A percentile compares a stretch with the other conserved stretches of the same genome.
Conservation (phyloP, 2,329 filamentous ascomycete species). For the Penicillium sp. region DNA sequence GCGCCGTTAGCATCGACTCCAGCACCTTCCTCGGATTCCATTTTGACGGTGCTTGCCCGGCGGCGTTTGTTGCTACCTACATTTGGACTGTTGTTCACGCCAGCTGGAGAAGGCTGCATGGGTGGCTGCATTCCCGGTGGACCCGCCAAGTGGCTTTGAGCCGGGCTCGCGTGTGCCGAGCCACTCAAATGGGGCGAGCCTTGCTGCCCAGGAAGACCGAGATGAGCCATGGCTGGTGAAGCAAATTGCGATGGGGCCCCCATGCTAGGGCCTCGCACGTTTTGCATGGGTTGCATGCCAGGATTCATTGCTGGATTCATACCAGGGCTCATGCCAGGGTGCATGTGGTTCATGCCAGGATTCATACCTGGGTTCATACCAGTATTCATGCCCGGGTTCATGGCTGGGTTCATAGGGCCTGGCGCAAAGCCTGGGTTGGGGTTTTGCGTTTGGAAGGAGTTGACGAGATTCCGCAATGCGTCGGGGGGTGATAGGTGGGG, state of each 20-base stretch:
- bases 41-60: slow-evolving; percentile 60
- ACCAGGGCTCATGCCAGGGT: not conserved
- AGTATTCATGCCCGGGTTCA: not conserved
- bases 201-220: slow-evolving; percentile 50
- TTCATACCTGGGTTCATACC: not conserved
- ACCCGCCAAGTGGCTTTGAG: slow-evolving; percentile 48
- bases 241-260: slow-evolving; percentile 55
- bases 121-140: slow-evolving; percentile 59
- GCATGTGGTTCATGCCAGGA: slow-evolving; percentile 23
- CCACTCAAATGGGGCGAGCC: slow-evolving; percentile 56
- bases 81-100: slow-evolving; percentile 65
- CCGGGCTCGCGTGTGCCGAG: slow-evolving; percentile 50
- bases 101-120: slow-evolving; percentile 55
- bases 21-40: slow-evolving; percentile 55
- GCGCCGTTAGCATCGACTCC: slow-evolving; percentile 53
- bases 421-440: slow-evolving; percentile 31
- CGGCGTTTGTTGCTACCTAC: slow-evolving; percentile 58
- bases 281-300: slow-evolving; percentile 38
- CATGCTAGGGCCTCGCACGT: slow-evolving; percentile 47
- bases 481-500: slow-evolving; percentile 55
- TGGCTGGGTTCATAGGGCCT: slow-evolving; percentile 8
- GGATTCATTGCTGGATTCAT: slow-evolving; percentile 25
- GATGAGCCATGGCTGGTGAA: slow-evolving; percentile 59
- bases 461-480: slow-evolving; percentile 57
- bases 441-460: slow-evolving; percentile 44